These are phyloP conservation scores for Ustilago loliicola DNA, from an alignment of 1,284 basidiomycete genomes.

Conservation along the genomic window DNA sequence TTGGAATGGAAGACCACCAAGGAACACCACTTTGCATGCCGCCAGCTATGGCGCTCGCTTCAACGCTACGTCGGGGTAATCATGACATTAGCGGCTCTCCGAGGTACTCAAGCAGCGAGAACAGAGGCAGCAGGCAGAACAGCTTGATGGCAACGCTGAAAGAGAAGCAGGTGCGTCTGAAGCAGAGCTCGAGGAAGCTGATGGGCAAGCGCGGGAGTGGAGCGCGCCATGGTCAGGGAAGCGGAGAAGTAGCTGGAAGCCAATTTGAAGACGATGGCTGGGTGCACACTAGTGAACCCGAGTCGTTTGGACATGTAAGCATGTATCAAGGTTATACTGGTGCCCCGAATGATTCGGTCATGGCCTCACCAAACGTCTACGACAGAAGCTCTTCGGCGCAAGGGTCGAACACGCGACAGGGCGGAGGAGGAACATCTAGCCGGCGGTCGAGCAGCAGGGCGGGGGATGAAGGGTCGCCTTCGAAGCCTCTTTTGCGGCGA, in stretches of 20 bases:
- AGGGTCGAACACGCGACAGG: conserved; percentile 6
- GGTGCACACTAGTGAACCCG: conserved; percentile 4
- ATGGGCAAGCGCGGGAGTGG: conserved; percentile 27
- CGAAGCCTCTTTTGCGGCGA: conserved; percentile 38
- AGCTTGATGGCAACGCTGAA: conserved; percentile 48
- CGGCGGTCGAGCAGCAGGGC: conserved; percentile 13
- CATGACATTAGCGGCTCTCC: conserved; percentile 31
- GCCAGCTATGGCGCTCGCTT: conserved; percentile 1
- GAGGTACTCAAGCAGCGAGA: conserved; percentile 1
- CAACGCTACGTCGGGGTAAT: neutral
- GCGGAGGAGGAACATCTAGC: neutral
- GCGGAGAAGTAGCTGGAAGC: neutral
- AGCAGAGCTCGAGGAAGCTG: conserved; percentile 33
- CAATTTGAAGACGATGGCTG: conserved; percentile 1
- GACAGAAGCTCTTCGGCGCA: neutral
- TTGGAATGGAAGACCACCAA: neutral
- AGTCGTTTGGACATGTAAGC: neutral
- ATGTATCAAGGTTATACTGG: neutral
- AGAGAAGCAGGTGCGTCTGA: conserved; percentile 43
- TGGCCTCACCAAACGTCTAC: neutral
- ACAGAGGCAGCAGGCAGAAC: conserved; percentile 4
- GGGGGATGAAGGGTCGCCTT: conserved; percentile 18
- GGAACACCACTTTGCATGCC: conserved; percentile 7
- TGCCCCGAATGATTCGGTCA: neutral
- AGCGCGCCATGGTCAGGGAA: neutral